Conservation (phyloP, 192 early-diverging fungal genomes). For the Coemansia sp. region DNA sequence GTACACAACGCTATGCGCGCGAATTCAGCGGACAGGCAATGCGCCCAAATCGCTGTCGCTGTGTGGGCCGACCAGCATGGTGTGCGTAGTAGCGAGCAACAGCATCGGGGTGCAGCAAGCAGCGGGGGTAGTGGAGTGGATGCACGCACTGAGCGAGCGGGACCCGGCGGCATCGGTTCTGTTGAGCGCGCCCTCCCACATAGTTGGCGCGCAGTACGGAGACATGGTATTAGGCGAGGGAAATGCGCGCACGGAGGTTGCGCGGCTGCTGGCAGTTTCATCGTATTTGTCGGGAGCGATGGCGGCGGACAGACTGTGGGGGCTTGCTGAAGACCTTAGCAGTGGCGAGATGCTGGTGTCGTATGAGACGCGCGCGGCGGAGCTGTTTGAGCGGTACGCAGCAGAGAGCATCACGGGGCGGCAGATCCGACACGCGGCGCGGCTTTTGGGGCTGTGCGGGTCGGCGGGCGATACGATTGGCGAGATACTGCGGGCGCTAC, state of each 20-base stretch:
- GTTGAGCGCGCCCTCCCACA: slow-evolving; percentile 17
- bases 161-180: slow-evolving; percentile 28
- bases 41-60: slow-evolving; percentile 30
- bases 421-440: slow-evolving; percentile 10
- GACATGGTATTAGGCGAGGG: slow-evolving; percentile 16
- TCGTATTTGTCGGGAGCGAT: slow-evolving; percentile 13
- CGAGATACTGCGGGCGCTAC: slow-evolving; percentile 20
- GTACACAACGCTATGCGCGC: slow-evolving; percentile 41
- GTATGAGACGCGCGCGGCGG: slow-evolving; percentile 25
- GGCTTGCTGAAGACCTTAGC: slow-evolving; percentile 27
- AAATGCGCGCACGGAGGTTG: slow-evolving; percentile 20
- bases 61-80: slow-evolving; percentile 27
- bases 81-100: slow-evolving; percentile 25
- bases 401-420: slow-evolving; percentile 3
- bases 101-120: slow-evolving; percentile 9
- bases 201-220: slow-evolving; percentile 10
- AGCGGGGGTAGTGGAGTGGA: slow-evolving; percentile 33
- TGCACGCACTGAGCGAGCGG: slow-evolving; percentile 17
- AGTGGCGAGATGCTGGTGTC: slow-evolving; percentile 43
- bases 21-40: slow-evolving; percentile 33
- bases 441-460: slow-evolving; percentile 23
- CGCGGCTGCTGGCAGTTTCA: slow-evolving; percentile 21
- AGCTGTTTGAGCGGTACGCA: slow-evolving; percentile 37
- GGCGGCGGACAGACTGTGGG: slow-evolving; percentile 2
- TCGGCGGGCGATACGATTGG: slow-evolving; percentile 18